Conservation (phyloP, 164 flowering plant species). For the Liriodendron chinense region DNA sequence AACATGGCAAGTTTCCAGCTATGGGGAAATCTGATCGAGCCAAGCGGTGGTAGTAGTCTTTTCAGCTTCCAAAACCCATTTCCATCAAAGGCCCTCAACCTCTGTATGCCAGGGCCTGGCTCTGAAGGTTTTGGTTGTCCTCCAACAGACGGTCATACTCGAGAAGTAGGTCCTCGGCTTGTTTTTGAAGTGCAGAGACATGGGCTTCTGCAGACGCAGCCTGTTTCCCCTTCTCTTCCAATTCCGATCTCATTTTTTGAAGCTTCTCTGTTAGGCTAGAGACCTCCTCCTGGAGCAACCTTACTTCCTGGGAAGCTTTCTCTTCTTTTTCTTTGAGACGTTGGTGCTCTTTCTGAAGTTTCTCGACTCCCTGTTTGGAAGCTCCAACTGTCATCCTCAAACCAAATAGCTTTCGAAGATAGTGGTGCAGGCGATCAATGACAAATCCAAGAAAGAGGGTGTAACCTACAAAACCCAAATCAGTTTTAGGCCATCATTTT, state of each 20-base stretch:
- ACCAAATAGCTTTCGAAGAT: conserved; percentile 52
- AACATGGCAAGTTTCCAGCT: background rate
- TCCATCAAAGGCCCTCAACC: conserved; percentile 21
- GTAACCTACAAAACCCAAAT: conserved; percentile 51
- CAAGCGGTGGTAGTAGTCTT: background rate
- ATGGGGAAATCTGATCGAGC: background rate
- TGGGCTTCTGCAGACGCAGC: conserved; percentile 72
- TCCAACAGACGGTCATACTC: conserved; percentile 87
- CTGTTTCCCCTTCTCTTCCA: conserved; percentile 59
- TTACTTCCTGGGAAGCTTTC: conserved; percentile 50
- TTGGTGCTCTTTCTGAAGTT: conserved; percentile 50
- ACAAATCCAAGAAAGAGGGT: conserved; percentile 78
- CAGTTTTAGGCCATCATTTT: background rate
- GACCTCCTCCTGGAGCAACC: conserved; percentile 51
- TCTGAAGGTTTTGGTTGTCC: conserved; percentile 87
- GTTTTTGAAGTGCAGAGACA: conserved; percentile 83
- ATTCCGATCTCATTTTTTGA: conserved; percentile 60
- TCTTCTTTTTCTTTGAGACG: conserved; percentile 66
- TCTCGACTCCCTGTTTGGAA: conserved; percentile 61
- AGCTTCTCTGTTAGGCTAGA: conserved; percentile 40
- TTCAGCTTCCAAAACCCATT: background rate
- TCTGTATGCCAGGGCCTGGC: conserved; percentile 39
- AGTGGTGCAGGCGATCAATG: conserved; percentile 81
- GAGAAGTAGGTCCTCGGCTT: conserved; percentile 80
- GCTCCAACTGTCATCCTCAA: conserved; percentile 44